Percentiles rank a stretch among this genome's conserved stretches.
Evolutionary conservation across 2,329 filamentous ascomycete species (phyloP).

Genomic region (Paecilomyces fulvus): DNA sequence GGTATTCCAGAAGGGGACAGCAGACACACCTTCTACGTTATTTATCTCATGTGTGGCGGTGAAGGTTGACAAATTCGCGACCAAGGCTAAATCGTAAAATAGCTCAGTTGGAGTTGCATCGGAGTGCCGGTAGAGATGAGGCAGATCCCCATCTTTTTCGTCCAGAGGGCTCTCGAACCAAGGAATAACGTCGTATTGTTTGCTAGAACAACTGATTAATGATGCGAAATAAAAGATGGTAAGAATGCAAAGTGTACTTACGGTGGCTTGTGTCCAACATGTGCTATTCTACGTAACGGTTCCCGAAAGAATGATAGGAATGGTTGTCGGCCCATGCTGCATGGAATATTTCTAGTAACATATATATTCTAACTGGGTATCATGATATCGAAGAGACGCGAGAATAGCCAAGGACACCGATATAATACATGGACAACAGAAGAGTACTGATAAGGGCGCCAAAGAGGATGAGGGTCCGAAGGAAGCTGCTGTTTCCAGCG

Average conservation of each 20-base stretch:
- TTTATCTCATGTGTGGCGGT: conserved; percentile 49
- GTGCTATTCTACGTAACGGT: conserved; percentile 11
- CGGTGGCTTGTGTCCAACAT: conserved; percentile 9
- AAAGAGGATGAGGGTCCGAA: background rate
- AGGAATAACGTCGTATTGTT: conserved; percentile 6
- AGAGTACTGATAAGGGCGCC: background rate
- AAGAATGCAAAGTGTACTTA: conserved; percentile 11
- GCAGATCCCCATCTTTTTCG: conserved; percentile 12
- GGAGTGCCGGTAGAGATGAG: conserved; percentile 33
- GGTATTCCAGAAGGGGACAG: background rate
- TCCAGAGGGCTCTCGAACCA: conserved; percentile 30
- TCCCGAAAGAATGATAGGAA: conserved; percentile 24
- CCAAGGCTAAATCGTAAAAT: conserved; percentile 55
- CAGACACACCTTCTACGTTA: conserved; percentile 27
- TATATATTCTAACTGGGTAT: conserved; percentile 10
- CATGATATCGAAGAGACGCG: conserved; percentile 6
- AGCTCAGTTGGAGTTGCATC: conserved; percentile 49
- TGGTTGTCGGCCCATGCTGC: conserved; percentile 19
- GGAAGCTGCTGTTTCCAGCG: background rate
- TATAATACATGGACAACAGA: background rate
- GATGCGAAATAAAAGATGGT: background rate
- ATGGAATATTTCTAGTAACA: conserved; percentile 14
- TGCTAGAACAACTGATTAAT: background rate
- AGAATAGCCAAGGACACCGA: background rate
- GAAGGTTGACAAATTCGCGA: conserved; percentile 59